These are phyloP conservation scores for Rhodosporidiobolus sp. DNA, from an alignment of 768 basidiomycete genomes.

Conservation along the genomic window DNA sequence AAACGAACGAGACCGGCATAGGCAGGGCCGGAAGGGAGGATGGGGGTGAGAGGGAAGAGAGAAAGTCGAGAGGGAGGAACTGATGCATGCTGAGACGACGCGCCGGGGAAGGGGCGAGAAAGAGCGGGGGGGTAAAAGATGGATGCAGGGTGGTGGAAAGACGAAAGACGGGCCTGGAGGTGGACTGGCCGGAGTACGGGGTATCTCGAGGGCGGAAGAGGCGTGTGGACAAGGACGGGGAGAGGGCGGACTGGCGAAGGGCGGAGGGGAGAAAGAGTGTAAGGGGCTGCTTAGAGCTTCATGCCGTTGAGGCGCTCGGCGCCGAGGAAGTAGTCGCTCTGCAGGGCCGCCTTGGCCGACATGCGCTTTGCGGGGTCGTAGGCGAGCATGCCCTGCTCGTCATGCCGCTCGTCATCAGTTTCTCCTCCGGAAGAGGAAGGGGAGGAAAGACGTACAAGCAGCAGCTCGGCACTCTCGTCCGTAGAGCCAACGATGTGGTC, in stretches of 20 bases:
- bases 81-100: no score
- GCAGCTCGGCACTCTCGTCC: conserved; percentile 35
- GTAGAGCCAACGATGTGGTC: conserved; percentile 33
- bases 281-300: background rate
- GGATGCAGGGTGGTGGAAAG: background rate
- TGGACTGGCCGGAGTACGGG: background rate
- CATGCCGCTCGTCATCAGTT: background rate
- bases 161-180: background rate
- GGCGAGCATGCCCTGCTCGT: conserved; percentile 38
- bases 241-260: background rate
- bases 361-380: conserved; percentile 41
- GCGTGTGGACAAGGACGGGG: background rate
- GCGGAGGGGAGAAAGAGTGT: background rate
- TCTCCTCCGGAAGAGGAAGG: no score
- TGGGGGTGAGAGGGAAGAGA: no score
- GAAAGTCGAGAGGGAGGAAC: no score
- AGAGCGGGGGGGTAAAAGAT: background rate
- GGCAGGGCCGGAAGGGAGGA: no score
- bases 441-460: conserved; percentile 20
- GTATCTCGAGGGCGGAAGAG: no score
- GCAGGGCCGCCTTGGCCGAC: conserved; percentile 33
- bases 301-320: background rate
- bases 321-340: conserved; percentile 36
- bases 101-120: background rate
- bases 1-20: no score